A percentile compares a stretch with the other conserved stretches of the same genome.
These are phyloP conservation scores for Metschnikowia rubicola DNA, from an alignment of 805 yeast genomes.

Conservation along the genomic window DNA sequence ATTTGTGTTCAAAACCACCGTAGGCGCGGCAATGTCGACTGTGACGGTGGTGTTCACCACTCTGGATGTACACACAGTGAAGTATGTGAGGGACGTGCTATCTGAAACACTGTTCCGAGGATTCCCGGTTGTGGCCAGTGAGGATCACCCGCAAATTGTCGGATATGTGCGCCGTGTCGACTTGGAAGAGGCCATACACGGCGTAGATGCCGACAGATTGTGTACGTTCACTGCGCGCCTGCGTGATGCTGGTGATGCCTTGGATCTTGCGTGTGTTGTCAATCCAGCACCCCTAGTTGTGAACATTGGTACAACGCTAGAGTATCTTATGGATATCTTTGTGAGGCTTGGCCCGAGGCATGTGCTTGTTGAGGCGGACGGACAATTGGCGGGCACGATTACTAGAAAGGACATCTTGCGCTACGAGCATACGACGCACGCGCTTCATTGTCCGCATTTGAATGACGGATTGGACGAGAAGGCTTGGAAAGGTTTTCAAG, in stretches of 20 bases:
- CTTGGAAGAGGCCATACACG: conserved; percentile 14
- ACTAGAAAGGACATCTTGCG: conserved; percentile 81
- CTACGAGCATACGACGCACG: conserved; percentile 47
- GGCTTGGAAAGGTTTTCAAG: conserved; percentile 29
- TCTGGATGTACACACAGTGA: conserved; percentile 25
- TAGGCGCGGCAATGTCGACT: conserved; percentile 62
- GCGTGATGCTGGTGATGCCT: conserved; percentile 4
- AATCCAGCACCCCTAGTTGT: conserved; percentile 63
- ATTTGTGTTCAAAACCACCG: conserved; percentile 43
- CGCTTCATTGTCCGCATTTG: conserved; percentile 16
- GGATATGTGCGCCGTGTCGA: conserved; percentile 48
- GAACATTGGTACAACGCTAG: conserved; percentile 50
- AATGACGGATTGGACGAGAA: conserved; percentile 27
- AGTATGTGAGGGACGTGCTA: conserved; percentile 31
- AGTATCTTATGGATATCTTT: conserved; percentile 64
- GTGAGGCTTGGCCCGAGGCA: conserved; percentile 76
- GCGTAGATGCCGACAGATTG: conserved; percentile 6
- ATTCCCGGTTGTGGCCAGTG: conserved; percentile 51
- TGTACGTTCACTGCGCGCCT: conserved; percentile 17
- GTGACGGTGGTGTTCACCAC: conserved; percentile 36
- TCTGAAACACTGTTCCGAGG: conserved; percentile 39
- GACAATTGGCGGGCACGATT: conserved; percentile 65
- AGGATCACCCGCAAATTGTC: conserved; percentile 34
- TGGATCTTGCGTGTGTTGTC: conserved; percentile 31
- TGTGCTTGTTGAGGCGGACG: conserved; percentile 62